Percentiles rank a stretch among this genome's conserved stretches.
Evolutionary conservation across 2,329 filamentous ascomycete species (phyloP).

Genomic region (Penicillium sp.): DNA sequence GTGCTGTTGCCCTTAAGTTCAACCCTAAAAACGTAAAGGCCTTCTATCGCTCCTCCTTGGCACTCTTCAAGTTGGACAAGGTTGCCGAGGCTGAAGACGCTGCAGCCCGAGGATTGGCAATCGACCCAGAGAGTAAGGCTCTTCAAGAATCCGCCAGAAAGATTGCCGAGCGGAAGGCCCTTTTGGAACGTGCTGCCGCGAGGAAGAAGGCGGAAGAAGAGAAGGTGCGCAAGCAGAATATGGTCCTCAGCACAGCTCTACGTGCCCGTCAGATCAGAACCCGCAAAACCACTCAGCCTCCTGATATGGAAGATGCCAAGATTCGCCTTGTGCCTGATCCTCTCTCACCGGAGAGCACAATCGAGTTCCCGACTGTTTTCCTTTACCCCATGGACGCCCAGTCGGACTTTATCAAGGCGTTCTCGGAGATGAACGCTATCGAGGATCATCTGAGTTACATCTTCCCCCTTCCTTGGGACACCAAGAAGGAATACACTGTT

Average conservation of each 20-base stretch:
- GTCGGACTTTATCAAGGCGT: conserved; percentile 86
- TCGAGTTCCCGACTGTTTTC: conserved; percentile 76
- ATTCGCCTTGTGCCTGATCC: conserved; percentile 69
- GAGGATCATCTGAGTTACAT: conserved; percentile 79
- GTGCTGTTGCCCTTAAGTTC: conserved; percentile 71
- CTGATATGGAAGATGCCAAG: conserved; percentile 81
- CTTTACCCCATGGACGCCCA: conserved; percentile 81
- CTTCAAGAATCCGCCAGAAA: conserved; percentile 62
- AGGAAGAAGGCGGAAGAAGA: conserved; percentile 53
- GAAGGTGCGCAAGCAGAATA: conserved; percentile 50
- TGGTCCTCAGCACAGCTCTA: conserved; percentile 64
- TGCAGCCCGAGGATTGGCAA: conserved; percentile 66
- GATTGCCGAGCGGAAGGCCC: conserved; percentile 58
- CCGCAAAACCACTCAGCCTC: conserved; percentile 65
- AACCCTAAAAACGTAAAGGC: conserved; percentile 85
- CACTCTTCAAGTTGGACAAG: conserved; percentile 75
- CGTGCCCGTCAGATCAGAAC: conserved; percentile 67
- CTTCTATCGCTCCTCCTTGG: conserved; percentile 77
- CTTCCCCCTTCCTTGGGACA: conserved; percentile 85
- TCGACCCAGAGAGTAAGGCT: conserved; percentile 69
- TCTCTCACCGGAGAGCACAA: conserved; percentile 66
- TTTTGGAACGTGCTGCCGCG: conserved; percentile 55
- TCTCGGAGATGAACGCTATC: conserved; percentile 72
- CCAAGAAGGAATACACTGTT: conserved; percentile 60
- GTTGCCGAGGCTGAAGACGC: conserved; percentile 77